Evolutionary conservation across 805 yeast genomes (phyloP), one percentile per base, ranked within the genome.

Genomic region (Komagataella mondaviorum): DNA sequence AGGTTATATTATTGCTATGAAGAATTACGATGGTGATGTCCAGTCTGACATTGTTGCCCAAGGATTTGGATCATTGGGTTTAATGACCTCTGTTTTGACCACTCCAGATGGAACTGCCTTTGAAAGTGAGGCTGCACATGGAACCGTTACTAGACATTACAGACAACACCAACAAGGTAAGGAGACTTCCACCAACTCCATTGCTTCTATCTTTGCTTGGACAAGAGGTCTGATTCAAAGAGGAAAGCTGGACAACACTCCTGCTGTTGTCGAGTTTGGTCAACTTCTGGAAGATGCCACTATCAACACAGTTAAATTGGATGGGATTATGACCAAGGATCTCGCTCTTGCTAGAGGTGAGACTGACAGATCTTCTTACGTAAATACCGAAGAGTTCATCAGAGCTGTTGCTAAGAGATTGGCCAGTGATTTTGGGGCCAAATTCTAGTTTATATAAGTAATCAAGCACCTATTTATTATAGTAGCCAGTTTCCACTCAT

Each of bases 111-210:
- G 97, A 23, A 87, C 86, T 73, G 83, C 96, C 12, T 90, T 88
- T 67, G 97, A 91, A 74, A 74, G 89, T 51, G 98, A 91, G 75
- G 98, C 98, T 54, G 98, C 98, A n/a, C 98, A 91, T 67, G 98
- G 98, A 52, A 91, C 98, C 12, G 98, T 91, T 60, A 91, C 97
- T 48, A 86, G 98, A 73, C 98, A 91, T 69, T 91, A 77, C 73
- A 85, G 97, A 74, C 93, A 84, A 71, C 88, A 88, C 70, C 97
- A 91, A 72, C 87, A 85, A 70, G 98, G 98, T 58, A 87, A 89
- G 68, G 97, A 90, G 72, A 91, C 98, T 17, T 88, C 96, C 6
- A 91, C 98, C 53, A 91, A 91, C 72, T 90, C 97, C 16, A 91
- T 91, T 68, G 98, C 98, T 3, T 89, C 96, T 12, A 91, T 91